Conservation (phyloP, 768 basidiomycete genomes). For the Termitomyces sp. region DNA sequence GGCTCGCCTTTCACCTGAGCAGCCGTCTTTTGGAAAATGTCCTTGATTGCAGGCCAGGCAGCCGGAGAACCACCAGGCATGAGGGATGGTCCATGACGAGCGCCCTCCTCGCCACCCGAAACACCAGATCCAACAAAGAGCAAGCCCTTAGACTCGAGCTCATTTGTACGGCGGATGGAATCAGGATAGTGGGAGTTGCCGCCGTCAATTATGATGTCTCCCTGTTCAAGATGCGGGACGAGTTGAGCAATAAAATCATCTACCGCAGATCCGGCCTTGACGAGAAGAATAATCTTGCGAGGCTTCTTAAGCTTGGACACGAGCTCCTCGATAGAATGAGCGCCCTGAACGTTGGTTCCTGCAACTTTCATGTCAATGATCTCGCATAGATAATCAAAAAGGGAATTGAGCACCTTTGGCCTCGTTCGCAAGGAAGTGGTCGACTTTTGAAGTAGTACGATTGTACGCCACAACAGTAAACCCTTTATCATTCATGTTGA, state of each 20-base stretch:
- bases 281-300: slow-evolving; percentile 96
- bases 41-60: slow-evolving; percentile 96
- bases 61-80: slow-evolving; percentile 96
- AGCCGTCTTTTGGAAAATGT: slow-evolving; percentile 97
- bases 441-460: slow-evolving; percentile 95
- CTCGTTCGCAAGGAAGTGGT: slow-evolving; percentile 91
- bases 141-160: slow-evolving; percentile 91
- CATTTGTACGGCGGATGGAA: slow-evolving; percentile 88
- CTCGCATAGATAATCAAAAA: slow-evolving; percentile 14
- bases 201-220: slow-evolving; percentile 99
- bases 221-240: slow-evolving; percentile 82
- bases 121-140: slow-evolving; percentile 99
- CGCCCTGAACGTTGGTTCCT: slow-evolving; percentile 96
- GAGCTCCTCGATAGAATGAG: slow-evolving; percentile 90
- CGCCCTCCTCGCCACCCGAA: slow-evolving; percentile 99
- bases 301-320: slow-evolving; percentile 89
- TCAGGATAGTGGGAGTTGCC: slow-evolving; percentile 99
- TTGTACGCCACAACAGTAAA: slow-evolving; percentile 97
- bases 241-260: slow-evolving; percentile 93
- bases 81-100: slow-evolving; percentile 92
- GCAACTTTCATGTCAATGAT: slow-evolving; percentile 6
- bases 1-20: slow-evolving; percentile 94
- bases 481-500: slow-evolving; percentile 99
- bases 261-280: slow-evolving; percentile 95
- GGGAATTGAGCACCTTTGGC: slow-evolving; percentile 77